Conservation (phyloP, 2,329 filamentous ascomycete species). For the Dothideomycetes sp. region DNA sequence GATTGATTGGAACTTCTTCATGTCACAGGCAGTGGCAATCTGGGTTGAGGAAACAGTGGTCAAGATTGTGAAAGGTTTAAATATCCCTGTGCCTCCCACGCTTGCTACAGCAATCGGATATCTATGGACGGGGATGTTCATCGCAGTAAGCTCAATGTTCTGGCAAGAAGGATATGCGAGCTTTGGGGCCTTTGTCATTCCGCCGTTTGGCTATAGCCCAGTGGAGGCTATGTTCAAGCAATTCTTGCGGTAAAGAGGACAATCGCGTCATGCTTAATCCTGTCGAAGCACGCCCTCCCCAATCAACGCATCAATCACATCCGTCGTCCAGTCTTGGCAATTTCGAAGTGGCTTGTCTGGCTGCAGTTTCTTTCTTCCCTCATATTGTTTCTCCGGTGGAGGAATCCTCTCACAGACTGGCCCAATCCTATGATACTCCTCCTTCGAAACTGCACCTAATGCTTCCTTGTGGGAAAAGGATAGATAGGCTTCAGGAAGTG, state of each 20-base stretch:
- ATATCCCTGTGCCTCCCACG: not conserved
- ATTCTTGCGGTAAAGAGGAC: too few relatives aligned
- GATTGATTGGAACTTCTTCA: not conserved
- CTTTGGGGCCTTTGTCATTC: not conserved
- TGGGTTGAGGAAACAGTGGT: not conserved
- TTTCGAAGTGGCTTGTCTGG: not conserved
- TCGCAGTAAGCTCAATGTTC: not conserved
- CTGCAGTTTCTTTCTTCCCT: not conserved
- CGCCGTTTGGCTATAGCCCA: not conserved
- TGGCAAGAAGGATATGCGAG: not conserved
- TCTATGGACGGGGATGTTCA: not conserved
- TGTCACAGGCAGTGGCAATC: not conserved
- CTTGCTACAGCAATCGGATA: not conserved
- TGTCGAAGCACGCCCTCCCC: too few relatives aligned
- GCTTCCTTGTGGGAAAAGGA: not conserved
- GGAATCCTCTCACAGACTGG: not conserved
- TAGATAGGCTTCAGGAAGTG: not conserved
- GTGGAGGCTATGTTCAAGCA: too few relatives aligned
- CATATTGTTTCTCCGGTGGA: not conserved
- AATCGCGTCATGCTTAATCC: too few relatives aligned
- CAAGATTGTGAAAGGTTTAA: not conserved
- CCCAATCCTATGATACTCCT: not conserved
- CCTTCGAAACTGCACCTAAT: not conserved
- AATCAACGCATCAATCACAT: not conserved
- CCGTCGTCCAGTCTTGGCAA: not conserved